These are phyloP conservation scores for Debaryomyces prosopidis DNA, from an alignment of 805 yeast genomes.

Conservation along the genomic window DNA sequence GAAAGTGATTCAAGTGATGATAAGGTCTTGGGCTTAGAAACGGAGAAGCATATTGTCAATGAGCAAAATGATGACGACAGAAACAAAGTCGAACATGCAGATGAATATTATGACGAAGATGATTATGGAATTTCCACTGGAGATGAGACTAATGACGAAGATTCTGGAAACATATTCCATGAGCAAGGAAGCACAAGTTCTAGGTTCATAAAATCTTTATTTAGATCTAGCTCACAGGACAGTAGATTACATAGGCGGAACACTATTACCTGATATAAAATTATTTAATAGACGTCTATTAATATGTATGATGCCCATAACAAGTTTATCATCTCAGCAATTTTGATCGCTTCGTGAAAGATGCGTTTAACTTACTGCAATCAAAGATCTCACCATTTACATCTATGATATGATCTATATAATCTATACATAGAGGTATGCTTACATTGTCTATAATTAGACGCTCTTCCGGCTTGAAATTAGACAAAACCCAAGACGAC, in stretches of 20 bases:
- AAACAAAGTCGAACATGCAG: constrained; percentile 9
- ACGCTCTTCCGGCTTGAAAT: constrained; percentile 27
- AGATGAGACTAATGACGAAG: constrained; percentile 2
- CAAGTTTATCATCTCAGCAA: neutral
- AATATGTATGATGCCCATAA: too few relatives aligned
- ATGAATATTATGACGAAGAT: constrained; percentile 5
- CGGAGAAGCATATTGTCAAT: neutral
- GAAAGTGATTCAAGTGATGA: constrained; percentile 15
- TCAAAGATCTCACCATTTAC: constrained; percentile 16
- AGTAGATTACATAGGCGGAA: neutral
- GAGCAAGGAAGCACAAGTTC: neutral
- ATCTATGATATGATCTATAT: constrained; percentile 15
- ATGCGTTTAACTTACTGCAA: constrained; percentile 17
- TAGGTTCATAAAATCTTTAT: neutral
- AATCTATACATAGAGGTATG: constrained; percentile 8
- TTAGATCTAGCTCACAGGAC: neutral
- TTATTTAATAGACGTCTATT: too few relatives aligned
- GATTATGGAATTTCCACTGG: neutral
- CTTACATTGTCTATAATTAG: constrained; percentile 9
- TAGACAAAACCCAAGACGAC: constrained; percentile 43
- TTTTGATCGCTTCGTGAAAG: constrained; percentile 5
- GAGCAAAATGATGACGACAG: constrained; percentile 1
- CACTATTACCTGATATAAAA: too few relatives aligned
- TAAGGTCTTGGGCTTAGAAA: neutral
- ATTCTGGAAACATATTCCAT: neutral